Conservation (phyloP, 2,329 filamentous ascomycete species). For the Macroventuria anomochaeta region DNA sequence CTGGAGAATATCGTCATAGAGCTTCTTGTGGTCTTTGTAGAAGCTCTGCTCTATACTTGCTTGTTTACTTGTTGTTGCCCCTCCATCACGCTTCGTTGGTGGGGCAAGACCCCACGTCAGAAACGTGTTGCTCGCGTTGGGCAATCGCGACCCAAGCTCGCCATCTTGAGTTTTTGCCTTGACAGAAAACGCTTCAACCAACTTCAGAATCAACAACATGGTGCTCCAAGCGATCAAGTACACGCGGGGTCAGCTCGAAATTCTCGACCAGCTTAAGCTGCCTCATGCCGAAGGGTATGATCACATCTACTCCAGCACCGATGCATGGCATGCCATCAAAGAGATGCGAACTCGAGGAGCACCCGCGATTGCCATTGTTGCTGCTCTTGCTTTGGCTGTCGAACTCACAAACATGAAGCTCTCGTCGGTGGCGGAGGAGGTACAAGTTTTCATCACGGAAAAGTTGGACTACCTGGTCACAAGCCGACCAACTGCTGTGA, state of each 20-base stretch:
- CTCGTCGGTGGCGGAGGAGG: conserved; percentile 63
- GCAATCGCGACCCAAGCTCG: conserved; percentile 28
- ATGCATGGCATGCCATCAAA: conserved; percentile 83
- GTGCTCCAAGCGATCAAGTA: conserved; percentile 81
- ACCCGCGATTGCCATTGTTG: conserved; percentile 97
- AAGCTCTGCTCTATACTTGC: not conserved
- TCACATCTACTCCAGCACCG: conserved; percentile 69
- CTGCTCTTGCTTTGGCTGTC: conserved; percentile 84
- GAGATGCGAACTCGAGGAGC: conserved; percentile 82
- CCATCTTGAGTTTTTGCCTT: conserved; percentile 27
- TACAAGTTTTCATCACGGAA: conserved; percentile 71
- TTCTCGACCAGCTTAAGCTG: conserved; percentile 82
- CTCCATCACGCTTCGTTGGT: conserved; percentile 2
- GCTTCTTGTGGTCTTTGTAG: not conserved
- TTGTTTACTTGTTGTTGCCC: conserved; percentile 7
- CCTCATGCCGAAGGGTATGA: conserved; percentile 84
- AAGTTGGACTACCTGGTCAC: conserved; percentile 86
- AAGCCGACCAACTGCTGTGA: conserved; percentile 92
- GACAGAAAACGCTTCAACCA: conserved; percentile 9
- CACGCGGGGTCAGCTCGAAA: conserved; percentile 71
- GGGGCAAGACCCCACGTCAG: conserved; percentile 10
- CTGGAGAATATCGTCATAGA: not conserved
- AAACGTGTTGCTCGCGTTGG: conserved; percentile 12
- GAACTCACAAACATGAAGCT: conserved; percentile 71
- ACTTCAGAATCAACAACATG: conserved; percentile 43